These are phyloP conservation scores for Sporothrix luriei DNA, from an alignment of 2,329 filamentous ascomycete species.

Conservation along the genomic window DNA sequence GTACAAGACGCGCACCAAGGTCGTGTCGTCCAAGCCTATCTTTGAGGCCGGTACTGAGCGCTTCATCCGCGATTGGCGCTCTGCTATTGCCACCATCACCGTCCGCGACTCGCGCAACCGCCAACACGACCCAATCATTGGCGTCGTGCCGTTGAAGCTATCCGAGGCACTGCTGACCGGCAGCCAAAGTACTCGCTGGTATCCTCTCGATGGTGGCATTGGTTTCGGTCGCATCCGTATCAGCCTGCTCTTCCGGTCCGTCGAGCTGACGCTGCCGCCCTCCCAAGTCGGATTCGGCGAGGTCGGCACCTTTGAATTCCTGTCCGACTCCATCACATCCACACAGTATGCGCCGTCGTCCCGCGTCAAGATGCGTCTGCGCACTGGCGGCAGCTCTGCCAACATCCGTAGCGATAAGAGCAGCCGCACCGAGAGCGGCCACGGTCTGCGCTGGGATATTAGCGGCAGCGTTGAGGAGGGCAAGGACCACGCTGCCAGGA, in stretches of 20 bases:
- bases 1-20: conserved; percentile 94
- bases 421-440: conserved; percentile 57
- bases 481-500: conserved; percentile 27
- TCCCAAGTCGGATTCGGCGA: conserved; percentile 84
- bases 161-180: conserved; percentile 85
- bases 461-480: conserved; percentile 45
- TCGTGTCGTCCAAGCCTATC: conserved; percentile 90
- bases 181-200: conserved; percentile 88
- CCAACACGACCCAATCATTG: conserved; percentile 92
- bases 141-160: conserved; percentile 84
- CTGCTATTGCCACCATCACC: conserved; percentile 79
- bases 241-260: conserved; percentile 84
- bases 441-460: conserved; percentile 54
- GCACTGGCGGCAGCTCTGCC: conserved; percentile 82
- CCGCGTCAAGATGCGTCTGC: conserved; percentile 75
- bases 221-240: conserved; percentile 89
- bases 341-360: conserved; percentile 61
- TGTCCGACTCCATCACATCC: conserved; percentile 68
- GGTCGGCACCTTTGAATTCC: conserved; percentile 90
- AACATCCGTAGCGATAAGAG: conserved; percentile 68
- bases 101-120: conserved; percentile 87
- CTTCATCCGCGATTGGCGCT: conserved; percentile 92
- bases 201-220: conserved; percentile 92
- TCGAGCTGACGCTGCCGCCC: conserved; percentile 83
- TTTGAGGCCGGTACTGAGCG: conserved; percentile 96